phyloP scores from a whole-genome alignment of 148 eudicot genomes.

The Rhododendron ovatum region DNA sequence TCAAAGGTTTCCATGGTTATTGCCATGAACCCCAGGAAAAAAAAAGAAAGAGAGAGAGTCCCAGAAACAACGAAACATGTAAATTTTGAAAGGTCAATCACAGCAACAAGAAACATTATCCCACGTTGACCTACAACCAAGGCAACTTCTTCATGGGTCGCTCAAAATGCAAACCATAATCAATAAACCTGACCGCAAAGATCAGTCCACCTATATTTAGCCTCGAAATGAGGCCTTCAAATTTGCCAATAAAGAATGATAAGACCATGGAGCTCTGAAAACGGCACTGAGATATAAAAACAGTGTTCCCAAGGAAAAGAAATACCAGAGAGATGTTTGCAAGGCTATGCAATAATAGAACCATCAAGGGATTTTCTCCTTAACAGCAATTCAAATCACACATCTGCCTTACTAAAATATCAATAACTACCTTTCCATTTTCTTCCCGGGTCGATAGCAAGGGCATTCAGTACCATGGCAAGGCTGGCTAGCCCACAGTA shows the following conservation, averaged over 20 bases:
- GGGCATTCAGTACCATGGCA: conserved; percentile 92
- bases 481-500: conserved; percentile 97
- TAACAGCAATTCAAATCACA: not conserved
- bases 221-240: not conserved
- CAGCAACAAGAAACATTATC: not conserved
- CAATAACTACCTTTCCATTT: conserved; percentile 82
- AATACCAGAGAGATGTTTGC: not conserved
- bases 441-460: conserved; percentile 90
- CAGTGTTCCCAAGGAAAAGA: not conserved
- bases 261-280: not conserved
- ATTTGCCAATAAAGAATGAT: not conserved
- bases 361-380: not conserved
- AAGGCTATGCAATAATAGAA: not conserved
- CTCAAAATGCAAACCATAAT: not conserved
- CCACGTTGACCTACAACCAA: not conserved
- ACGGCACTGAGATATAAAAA: too few species aligned
- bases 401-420: not conserved
- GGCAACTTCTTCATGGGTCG: not conserved
- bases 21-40: not conserved
- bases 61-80: not conserved
- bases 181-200: not conserved
- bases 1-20: not conserved
- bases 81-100: not conserved
- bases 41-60: not conserved
- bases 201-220: not conserved